Evolutionary conservation across 805 yeast genomes (phyloP).

Genomic region (Grigorovia transvaalensis): DNA sequence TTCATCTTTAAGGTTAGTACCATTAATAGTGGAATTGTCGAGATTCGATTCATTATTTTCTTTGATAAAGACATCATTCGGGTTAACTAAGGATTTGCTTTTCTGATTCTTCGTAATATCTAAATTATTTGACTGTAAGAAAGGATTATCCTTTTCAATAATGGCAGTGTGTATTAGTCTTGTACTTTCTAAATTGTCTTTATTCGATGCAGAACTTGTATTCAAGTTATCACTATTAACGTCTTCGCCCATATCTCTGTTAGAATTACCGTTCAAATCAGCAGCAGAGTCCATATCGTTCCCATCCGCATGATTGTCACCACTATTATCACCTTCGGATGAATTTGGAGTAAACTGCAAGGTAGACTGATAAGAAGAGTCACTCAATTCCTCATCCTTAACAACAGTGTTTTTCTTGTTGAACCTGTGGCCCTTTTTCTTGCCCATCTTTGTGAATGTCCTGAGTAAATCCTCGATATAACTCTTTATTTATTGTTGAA

Average conservation of each 20-base stretch:
- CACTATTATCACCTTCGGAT: neutral
- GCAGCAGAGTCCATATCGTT: neutral
- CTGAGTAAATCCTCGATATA: neutral
- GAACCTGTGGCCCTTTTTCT: neutral
- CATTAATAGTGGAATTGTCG: neutral
- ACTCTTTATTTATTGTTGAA: too few species aligned
- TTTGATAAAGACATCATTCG: neutral
- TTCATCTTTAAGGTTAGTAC: neutral
- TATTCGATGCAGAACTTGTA: neutral
- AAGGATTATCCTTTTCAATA: constrained; percentile 24
- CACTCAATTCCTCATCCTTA: neutral
- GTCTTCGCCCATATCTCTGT: neutral
- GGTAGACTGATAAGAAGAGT: neutral
- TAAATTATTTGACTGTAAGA: constrained; percentile 8
- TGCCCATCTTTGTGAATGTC: neutral
- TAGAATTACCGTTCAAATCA: neutral
- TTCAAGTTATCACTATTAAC: neutral
- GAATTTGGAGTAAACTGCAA: neutral
- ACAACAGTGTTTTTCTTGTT: neutral
- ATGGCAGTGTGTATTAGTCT: constrained; percentile 20
- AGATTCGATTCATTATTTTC: neutral
- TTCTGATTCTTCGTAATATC: neutral
- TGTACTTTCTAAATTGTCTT: neutral
- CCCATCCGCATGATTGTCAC: neutral
- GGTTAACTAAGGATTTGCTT: neutral